phyloP scores from a whole-genome alignment of 1,284 basidiomycete genomes.

The Phlebopus sp. region DNA sequence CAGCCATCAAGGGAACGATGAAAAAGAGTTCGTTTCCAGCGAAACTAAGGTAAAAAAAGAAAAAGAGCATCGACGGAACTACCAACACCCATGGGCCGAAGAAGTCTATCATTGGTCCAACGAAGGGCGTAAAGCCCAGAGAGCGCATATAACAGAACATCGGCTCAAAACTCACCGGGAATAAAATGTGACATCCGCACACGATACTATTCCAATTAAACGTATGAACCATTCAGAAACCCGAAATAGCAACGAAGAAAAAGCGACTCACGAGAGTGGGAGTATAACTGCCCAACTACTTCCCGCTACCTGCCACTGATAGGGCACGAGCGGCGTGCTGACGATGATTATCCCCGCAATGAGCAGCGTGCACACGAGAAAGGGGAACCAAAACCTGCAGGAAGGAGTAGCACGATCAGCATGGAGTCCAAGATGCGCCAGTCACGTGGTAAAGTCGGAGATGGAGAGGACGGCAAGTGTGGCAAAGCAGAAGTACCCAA shows the following conservation, averaged over 20 bases:
- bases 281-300: slow-evolving; percentile 68
- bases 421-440: slow-evolving; percentile 4
- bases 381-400: slow-evolving; percentile 33
- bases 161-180: slow-evolving; percentile 49
- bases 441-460: slow-evolving; percentile 4
- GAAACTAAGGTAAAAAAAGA: too few relatives aligned
- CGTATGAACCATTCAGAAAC: slow-evolving; percentile 5
- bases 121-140: not conserved
- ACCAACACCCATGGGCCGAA: too few relatives aligned
- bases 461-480: not conserved
- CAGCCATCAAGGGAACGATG: not conserved
- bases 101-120: not conserved
- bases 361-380: slow-evolving; percentile 31
- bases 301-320: slow-evolving; percentile 61
- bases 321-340: slow-evolving; percentile 52
- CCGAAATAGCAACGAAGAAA: slow-evolving; percentile 2
- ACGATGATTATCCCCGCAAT: slow-evolving; percentile 59
- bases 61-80: too few relatives aligned
- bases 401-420: slow-evolving; percentile 13
- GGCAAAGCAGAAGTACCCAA: not conserved
- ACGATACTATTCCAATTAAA: slow-evolving; percentile 42
- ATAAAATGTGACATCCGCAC: slow-evolving; percentile 62
- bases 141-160: slow-evolving; percentile 6
- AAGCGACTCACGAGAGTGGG: slow-evolving; percentile 54
- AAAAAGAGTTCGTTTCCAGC: too few relatives aligned